Evolutionary conservation across 345 rosid species (phyloP).

Genomic region (Linum tenue): DNA sequence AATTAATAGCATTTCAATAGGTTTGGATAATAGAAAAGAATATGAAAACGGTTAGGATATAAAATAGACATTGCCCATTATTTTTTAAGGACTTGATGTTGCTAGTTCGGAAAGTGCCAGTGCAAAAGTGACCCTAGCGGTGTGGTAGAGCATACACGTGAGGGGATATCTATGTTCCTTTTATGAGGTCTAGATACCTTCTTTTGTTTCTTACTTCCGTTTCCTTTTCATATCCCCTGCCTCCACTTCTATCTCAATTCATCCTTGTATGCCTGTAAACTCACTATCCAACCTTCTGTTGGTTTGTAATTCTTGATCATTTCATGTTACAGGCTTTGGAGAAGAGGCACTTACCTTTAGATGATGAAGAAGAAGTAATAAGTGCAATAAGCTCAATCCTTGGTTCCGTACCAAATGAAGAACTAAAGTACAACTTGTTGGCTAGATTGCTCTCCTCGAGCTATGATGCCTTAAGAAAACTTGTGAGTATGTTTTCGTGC

Average conservation of each 20-base stretch:
- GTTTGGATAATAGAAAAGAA: too few species aligned
- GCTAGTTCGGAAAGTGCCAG: not conserved
- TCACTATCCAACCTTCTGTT: not conserved
- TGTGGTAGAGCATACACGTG: not conserved
- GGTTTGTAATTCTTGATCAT: not conserved
- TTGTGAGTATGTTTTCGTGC: constrained; percentile 40
- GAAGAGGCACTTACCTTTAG: constrained; percentile 61
- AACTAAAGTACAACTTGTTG: constrained; percentile 66
- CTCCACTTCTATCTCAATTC: not conserved
- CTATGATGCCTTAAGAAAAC: constrained; percentile 70
- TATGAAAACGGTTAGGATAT: too few species aligned
- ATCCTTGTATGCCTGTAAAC: not conserved
- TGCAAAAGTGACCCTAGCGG: not conserved
- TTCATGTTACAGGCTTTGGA: constrained; percentile 48
- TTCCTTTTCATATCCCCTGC: not conserved
- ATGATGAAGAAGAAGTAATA: constrained; percentile 87
- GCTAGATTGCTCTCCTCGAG: constrained; percentile 77
- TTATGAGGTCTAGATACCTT: not conserved
- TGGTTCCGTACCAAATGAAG: constrained; percentile 56
- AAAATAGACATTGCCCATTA: too few species aligned
- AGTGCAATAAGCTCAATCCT: constrained; percentile 64
- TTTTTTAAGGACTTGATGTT: too few species aligned
- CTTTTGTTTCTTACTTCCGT: not conserved
- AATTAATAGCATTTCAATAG: too few species aligned
- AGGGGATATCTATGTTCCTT: not conserved